Percentiles rank a stretch among this genome's conserved stretches.
Conservation (phyloP, 768 basidiomycete genomes). For the Clitopilus passeckerianus region DNA sequence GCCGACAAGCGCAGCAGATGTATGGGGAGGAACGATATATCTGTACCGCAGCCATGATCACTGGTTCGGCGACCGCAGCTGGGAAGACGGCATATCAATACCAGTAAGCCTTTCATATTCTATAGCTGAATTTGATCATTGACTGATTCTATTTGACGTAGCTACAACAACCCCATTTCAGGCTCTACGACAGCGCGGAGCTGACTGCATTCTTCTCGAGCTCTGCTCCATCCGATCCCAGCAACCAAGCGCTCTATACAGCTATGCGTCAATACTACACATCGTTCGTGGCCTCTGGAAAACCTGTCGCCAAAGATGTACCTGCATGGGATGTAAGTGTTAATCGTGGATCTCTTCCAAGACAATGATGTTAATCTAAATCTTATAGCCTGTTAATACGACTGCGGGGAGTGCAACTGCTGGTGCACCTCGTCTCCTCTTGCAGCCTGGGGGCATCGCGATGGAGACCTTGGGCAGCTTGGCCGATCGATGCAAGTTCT, state of each 20-base stretch:
- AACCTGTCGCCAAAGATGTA: conserved; percentile 17
- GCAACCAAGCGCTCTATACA: conserved; percentile 24
- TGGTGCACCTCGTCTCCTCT: conserved; percentile 18
- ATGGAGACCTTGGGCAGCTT: conserved; percentile 18
- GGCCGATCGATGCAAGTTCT: conserved; percentile 22
- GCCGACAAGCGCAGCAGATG: conserved; percentile 38
- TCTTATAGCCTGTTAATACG: conserved; percentile 13
- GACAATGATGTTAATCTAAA: neutral
- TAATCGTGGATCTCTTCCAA: neutral
- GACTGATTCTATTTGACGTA: conserved; percentile 2
- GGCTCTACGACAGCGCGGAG: conserved; percentile 31
- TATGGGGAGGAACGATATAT: conserved; percentile 40
- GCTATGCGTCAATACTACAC: conserved; percentile 36
- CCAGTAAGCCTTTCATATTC: conserved; percentile 18
- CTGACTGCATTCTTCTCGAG: conserved; percentile 30
- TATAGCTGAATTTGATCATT: no score
- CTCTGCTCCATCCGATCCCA: conserved; percentile 17
- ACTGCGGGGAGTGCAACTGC: conserved; percentile 11
- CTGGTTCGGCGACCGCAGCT: conserved; percentile 14
- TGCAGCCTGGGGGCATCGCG: conserved; percentile 20
- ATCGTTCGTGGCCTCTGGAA: conserved; percentile 29
- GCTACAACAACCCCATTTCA: conserved; percentile 35
- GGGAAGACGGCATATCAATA: conserved; percentile 26
- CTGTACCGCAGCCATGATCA: conserved; percentile 33
- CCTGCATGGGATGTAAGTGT: neutral